Base-by-base conservation (phyloP, 2,329 filamentous ascomycete genomes). In the Monosporascus ibericus region DNA sequence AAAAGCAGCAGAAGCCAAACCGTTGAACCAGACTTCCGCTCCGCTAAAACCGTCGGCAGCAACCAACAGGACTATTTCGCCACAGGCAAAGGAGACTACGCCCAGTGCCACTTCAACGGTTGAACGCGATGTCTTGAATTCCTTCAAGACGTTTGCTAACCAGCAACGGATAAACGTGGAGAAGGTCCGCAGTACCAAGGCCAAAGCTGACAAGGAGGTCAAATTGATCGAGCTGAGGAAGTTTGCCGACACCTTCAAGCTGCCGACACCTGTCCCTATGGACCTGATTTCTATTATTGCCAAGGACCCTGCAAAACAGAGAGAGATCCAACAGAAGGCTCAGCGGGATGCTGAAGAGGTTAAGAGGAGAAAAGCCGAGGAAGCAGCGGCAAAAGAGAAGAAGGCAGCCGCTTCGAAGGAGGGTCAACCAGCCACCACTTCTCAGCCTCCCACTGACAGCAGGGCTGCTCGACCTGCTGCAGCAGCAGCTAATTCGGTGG, bases 221-320 rank as follows among this genome's bases (percentile, higher is more conserved):
- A 96, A 95, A 70, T 71, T 99, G 56, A 95, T 90, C 54, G 94
- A 99, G 71, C 74, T 99, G 53, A 95, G 94, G 77, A 96, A 92
- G 65, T 99, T 99, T 70, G 90, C 94, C 1, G 82, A 86, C 60
- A 94, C 82, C 66, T 99, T 99, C 78, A 97, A 97, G 73, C 81
- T 99, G 18, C 87, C 88, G 48, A 96, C 92, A 3, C 91, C 92
- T 6, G 91, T 99, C 11, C 94, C 94, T 1, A 85, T 82, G 49
- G 94, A 99, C 69, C 74, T 99, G 37, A 91, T 99, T 27, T 87
- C 90, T 1, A 99, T 99, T 60, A 87, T 99, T 55, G 92, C 94
- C 53, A 99, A 97, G 68, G 94, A 99, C 66, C 91, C 91, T n/a
- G 80, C 77, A 46, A 99, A 96, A 74, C 94, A 97, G 71, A 85